These are phyloP conservation scores for Blastocladiella britannica DNA, from an alignment of 192 early-diverging fungal genomes.

Conservation along the genomic window DNA sequence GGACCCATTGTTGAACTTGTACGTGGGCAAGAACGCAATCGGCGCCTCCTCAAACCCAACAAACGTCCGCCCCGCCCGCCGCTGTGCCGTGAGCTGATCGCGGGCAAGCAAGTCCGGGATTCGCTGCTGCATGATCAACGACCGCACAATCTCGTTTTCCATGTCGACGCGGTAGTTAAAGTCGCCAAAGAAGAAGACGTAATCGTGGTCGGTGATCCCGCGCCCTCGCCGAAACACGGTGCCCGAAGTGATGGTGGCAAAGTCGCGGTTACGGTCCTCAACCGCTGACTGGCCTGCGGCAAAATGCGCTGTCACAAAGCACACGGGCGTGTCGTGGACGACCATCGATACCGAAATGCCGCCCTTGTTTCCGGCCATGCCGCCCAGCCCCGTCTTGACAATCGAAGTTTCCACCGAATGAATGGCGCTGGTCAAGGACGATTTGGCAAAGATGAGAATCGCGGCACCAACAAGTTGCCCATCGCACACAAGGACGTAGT, in stretches of 20 bases:
- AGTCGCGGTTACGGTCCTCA: conserved; percentile 68
- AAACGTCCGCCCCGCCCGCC: conserved; percentile 42
- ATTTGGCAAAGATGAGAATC: conserved; percentile 67
- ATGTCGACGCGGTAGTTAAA: conserved; percentile 77
- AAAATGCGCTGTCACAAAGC: conserved; percentile 83
- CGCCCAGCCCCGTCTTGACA: conserved; percentile 67
- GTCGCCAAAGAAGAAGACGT: conserved; percentile 70
- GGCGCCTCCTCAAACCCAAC: conserved; percentile 51
- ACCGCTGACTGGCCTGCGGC: conserved; percentile 57
- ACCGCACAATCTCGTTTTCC: conserved; percentile 40
- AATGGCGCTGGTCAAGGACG: conserved; percentile 7
- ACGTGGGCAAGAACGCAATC: conserved; percentile 54
- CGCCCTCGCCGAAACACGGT: conserved; percentile 49
- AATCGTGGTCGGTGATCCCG: conserved; percentile 58
- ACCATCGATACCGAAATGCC: conserved; percentile 76
- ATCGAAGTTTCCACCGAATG: background rate
- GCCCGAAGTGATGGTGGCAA: conserved; percentile 50
- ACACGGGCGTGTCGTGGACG: conserved; percentile 67
- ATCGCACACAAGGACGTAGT: background rate
- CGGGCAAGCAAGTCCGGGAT: conserved; percentile 25
- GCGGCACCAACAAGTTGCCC: conserved; percentile 79
- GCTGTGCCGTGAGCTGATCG: conserved; percentile 40
- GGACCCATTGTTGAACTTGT: conserved; percentile 60
- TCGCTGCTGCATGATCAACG: conserved; percentile 16
- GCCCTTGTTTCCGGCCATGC: conserved; percentile 96